Conservation (phyloP, 176 grass and related monocot species). For the Elaeis guineensis region DNA sequence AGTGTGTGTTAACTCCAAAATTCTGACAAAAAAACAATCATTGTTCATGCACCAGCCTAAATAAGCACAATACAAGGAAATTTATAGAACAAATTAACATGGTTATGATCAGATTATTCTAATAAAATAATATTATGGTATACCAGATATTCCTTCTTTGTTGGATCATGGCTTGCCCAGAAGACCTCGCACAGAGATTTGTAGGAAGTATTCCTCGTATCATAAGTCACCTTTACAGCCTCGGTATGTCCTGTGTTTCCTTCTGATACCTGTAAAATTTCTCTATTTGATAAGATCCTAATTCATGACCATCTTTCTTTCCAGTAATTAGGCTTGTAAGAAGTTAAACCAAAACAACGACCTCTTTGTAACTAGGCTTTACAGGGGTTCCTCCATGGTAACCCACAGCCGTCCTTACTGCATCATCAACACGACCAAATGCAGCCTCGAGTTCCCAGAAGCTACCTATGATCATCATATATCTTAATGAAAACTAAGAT, state of each 20-base stretch:
- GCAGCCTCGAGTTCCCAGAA: conserved; percentile 12
- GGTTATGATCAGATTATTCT: too few relatives aligned
- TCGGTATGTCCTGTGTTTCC: conserved; percentile 19
- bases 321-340: too few relatives aligned
- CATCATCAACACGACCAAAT: not conserved
- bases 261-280: conserved; percentile 5
- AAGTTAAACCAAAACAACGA: not conserved
- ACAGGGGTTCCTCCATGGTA: conserved; percentile 7
- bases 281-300: not conserved
- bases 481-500: not conserved
- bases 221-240: conserved; percentile 15
- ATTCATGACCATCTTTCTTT: not conserved
- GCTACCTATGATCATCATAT: not conserved
- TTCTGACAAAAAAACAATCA: not conserved
- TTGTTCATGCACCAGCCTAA: not conserved
- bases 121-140: too few relatives aligned
- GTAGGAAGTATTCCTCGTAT: conserved; percentile 6
- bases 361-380: conserved; percentile 17
- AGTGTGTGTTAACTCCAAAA: conserved; percentile 7
- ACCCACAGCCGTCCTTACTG: conserved; percentile 1
- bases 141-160: conserved; percentile 16
- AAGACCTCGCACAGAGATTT: conserved; percentile 9
- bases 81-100: too few relatives aligned
- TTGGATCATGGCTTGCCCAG: conserved; percentile 21
- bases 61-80: too few relatives aligned